Conservation (phyloP, 2,329 filamentous ascomycete genomes). For the Alternaria triticimaculans region DNA sequence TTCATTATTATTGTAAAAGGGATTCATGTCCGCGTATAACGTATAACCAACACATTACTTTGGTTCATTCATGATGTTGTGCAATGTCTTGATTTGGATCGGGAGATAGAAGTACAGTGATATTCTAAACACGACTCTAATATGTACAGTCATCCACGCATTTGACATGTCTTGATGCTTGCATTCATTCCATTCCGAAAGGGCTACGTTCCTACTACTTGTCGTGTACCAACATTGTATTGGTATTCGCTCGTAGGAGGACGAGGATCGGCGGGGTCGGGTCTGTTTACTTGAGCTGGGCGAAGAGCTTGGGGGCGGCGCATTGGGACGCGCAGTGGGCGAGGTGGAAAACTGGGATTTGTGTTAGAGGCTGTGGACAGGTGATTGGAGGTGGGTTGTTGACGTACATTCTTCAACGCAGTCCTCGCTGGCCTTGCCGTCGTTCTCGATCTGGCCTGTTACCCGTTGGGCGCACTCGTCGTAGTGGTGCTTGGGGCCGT, state of each 20-base stretch:
- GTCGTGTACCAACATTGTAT: conserved; percentile 8
- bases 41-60: background rate
- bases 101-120: conserved; percentile 40
- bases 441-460: conserved; percentile 70
- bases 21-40: background rate
- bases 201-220: conserved; percentile 22
- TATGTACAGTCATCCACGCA: conserved; percentile 45
- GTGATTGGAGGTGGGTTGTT: background rate
- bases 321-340: conserved; percentile 93
- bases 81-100: conserved; percentile 3
- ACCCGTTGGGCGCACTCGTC: conserved; percentile 98
- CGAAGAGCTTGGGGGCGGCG: conserved; percentile 95
- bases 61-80: background rate
- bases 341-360: conserved; percentile 87
- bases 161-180: conserved; percentile 27
- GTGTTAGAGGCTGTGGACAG: no score
- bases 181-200: conserved; percentile 29
- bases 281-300: conserved; percentile 78
- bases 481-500: conserved; percentile 93
- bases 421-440: conserved; percentile 84
- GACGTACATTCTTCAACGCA: conserved; percentile 98
- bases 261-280: conserved; percentile 11
- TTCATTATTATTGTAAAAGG: background rate
- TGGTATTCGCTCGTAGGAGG: conserved; percentile 19
- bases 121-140: conserved; percentile 47